phyloP scores from a whole-genome alignment of 805 yeast species.

The Wickerhamiella australiensis region DNA sequence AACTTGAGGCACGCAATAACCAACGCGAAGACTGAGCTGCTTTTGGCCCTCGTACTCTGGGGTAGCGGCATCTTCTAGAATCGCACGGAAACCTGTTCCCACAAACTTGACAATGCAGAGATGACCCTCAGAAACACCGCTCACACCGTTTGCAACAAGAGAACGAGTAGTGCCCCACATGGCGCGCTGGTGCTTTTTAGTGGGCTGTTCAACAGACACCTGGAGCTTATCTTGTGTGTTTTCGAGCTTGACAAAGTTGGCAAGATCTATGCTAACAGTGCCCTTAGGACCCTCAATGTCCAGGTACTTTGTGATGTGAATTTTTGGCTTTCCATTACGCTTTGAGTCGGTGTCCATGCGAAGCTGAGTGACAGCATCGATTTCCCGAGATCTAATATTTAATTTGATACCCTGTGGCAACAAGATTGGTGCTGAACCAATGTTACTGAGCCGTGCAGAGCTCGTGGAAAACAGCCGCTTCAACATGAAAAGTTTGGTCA shows the following conservation, averaged over 20 bases:
- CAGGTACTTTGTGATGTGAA: constrained; percentile 46
- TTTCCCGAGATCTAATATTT: constrained; percentile 24
- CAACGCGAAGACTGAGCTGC: constrained; percentile 68
- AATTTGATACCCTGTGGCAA: constrained; percentile 50
- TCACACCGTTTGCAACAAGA: constrained; percentile 58
- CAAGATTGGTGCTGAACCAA: constrained; percentile 70
- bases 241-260: constrained; percentile 50
- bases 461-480: constrained; percentile 17
- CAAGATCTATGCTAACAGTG: constrained; percentile 46
- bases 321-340: constrained; percentile 54
- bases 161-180: constrained; percentile 95
- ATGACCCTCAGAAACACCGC: constrained; percentile 92
- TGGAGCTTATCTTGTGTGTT: constrained; percentile 30
- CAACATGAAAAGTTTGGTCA: constrained; percentile 11
- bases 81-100: constrained; percentile 95
- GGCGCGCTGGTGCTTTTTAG: constrained; percentile 56
- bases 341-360: constrained; percentile 43
- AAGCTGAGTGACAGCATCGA: constrained; percentile 28
- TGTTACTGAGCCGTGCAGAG: constrained; percentile 29
- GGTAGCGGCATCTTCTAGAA: constrained; percentile 42
- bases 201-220: constrained; percentile 47
- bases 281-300: constrained; percentile 74
- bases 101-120: constrained; percentile 73
- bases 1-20: constrained; percentile 71
- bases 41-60: constrained; percentile 31